Evolutionary conservation across 768 basidiomycete genomes (phyloP).

Genomic region (Termitomyces sp.): DNA sequence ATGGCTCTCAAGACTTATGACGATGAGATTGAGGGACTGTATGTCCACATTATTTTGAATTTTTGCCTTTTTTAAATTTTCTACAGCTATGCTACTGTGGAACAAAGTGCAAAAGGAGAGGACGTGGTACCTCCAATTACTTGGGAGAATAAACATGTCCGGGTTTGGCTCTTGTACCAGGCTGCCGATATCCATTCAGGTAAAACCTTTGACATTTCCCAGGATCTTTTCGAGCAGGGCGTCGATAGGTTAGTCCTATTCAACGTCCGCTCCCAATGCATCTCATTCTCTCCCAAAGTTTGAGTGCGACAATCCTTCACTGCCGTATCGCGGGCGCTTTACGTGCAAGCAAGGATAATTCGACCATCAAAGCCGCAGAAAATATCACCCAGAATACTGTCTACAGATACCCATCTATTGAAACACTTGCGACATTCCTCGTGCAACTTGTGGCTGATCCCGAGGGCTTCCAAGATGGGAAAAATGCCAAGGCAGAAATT

Average conservation of each 20-base stretch:
- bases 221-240: slow-evolving; percentile 14
- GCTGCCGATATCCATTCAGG: slow-evolving; percentile 16
- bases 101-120: slow-evolving; percentile 20
- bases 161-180: slow-evolving; percentile 25
- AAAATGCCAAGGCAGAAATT: slow-evolving; percentile 9
- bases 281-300: slow-evolving; percentile 14
- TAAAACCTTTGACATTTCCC: not conserved
- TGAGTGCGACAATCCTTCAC: slow-evolving; percentile 36
- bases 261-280: not conserved
- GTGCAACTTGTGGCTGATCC: slow-evolving; percentile 12
- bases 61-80: too few relatives aligned
- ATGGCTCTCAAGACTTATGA: slow-evolving; percentile 35
- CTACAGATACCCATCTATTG: slow-evolving; percentile 27
- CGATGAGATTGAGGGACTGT: slow-evolving; percentile 38
- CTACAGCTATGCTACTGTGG: slow-evolving; percentile 27
- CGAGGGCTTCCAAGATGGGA: not conserved
- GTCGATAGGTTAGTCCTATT: slow-evolving; percentile 18
- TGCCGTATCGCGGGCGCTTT: slow-evolving; percentile 34
- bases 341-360: slow-evolving; percentile 13
- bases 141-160: slow-evolving; percentile 22
- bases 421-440: slow-evolving; percentile 21
- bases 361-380: slow-evolving; percentile 20
- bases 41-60: slow-evolving; percentile 1
- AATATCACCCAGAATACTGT: slow-evolving; percentile 27
- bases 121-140: slow-evolving; percentile 20